phyloP scores from a whole-genome alignment of 106 monocot genomes.

The Posidonia australis region DNA sequence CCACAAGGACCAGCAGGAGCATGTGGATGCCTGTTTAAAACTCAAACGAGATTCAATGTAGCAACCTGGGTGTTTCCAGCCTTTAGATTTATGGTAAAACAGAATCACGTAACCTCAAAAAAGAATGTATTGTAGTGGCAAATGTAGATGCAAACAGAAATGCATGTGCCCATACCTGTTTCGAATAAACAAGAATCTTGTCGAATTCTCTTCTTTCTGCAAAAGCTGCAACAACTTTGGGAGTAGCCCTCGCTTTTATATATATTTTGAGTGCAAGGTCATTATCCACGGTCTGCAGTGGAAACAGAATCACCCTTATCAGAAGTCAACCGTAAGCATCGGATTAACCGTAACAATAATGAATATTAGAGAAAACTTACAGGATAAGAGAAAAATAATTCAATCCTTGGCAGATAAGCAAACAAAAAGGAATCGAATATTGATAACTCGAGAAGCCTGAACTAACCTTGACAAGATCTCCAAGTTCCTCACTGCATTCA shows the following conservation, averaged over 20 bases:
- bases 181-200: constrained; percentile 96
- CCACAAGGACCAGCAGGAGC: too few species aligned
- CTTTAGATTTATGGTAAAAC: too few species aligned
- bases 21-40: too few species aligned
- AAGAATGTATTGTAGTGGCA: too few species aligned
- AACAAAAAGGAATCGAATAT: background rate
- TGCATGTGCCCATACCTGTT: constrained; percentile 49
- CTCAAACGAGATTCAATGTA: too few species aligned
- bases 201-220: constrained; percentile 97
- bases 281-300: constrained; percentile 83
- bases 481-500: constrained; percentile 98
- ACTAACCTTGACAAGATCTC: constrained; percentile 94
- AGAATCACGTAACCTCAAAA: too few species aligned
- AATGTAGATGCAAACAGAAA: background rate
- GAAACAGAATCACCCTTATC: background rate
- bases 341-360: too few species aligned
- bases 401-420: background rate
- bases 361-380: background rate
- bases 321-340: background rate
- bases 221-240: constrained; percentile 99
- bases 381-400: background rate
- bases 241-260: constrained; percentile 96
- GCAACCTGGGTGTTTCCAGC: too few species aligned
- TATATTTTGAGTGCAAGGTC: constrained; percentile 95
- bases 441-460: constrained; percentile 1